Percentiles rank a stretch among this genome's conserved stretches.
phyloP scores from a whole-genome alignment of 139 green algal species.

The Zygnema cylindricum region DNA sequence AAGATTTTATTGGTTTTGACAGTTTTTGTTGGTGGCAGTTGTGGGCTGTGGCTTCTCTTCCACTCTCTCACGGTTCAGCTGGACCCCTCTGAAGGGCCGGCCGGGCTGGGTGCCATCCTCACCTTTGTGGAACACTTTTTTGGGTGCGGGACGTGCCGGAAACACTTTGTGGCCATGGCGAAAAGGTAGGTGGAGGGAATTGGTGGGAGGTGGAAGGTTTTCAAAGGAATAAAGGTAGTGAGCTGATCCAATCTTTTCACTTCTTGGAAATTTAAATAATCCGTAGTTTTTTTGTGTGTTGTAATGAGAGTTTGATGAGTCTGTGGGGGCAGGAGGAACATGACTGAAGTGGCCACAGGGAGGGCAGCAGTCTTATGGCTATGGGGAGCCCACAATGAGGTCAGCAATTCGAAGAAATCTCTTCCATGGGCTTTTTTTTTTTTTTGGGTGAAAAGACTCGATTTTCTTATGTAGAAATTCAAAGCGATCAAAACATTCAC shows the following conservation, averaged over 20 bases:
- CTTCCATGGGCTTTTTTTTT: not conserved
- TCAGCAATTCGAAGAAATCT: constrained; percentile 27
- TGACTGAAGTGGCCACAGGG: constrained; percentile 57
- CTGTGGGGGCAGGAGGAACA: constrained; percentile 37
- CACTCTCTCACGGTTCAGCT: constrained; percentile 24
- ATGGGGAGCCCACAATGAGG: constrained; percentile 80
- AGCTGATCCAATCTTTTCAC: no score
- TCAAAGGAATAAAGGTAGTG: no score
- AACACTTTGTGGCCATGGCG: constrained; percentile 36
- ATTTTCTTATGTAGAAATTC: not conserved
- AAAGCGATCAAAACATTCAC: not conserved
- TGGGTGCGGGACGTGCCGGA: constrained; percentile 31
- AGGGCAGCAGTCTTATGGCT: constrained; percentile 77
- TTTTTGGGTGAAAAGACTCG: not conserved
- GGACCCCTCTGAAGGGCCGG: constrained; percentile 8
- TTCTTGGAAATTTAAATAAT: no score
- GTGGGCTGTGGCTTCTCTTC: constrained; percentile 54
- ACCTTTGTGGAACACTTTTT: constrained; percentile 43
- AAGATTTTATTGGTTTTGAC: not conserved
- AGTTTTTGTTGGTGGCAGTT: constrained; percentile 34
- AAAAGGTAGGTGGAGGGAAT: no score
- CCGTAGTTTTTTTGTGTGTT: no score
- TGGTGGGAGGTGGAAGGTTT: no score
- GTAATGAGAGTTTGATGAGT: not conserved
- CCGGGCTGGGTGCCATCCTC: constrained; percentile 7